These are phyloP conservation scores for Amborella trichopoda DNA, from an alignment of 164 flowering plant species.

Conservation along the genomic window DNA sequence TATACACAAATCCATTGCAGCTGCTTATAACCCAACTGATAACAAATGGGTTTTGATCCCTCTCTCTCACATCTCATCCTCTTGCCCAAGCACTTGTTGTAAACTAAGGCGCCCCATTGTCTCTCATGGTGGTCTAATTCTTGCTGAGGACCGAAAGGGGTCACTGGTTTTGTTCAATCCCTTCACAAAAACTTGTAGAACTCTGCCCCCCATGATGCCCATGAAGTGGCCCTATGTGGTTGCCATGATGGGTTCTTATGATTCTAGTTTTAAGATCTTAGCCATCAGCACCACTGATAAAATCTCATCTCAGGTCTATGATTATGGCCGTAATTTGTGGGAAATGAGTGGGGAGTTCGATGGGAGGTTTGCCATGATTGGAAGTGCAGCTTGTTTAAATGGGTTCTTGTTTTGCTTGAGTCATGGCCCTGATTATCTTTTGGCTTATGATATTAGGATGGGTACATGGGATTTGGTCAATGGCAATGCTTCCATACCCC, in stretches of 20 bases:
- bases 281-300: conserved; percentile 9
- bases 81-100: conserved; percentile 8
- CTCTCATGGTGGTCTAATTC: conserved; percentile 8
- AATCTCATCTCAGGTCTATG: conserved; percentile 9
- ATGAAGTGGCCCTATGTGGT: conserved; percentile 3
- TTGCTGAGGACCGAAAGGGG: conserved; percentile 10
- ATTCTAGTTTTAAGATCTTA: conserved; percentile 3
- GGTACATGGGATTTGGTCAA: conserved; percentile 5
- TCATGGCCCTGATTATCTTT: conserved; percentile 10
- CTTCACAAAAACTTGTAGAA: conserved; percentile 4
- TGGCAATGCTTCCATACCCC: conserved; percentile 5
- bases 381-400: conserved; percentile 8
- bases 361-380: conserved; percentile 10
- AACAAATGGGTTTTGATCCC: conserved; percentile 10
- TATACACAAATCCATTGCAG: conserved; percentile 1
- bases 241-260: conserved; percentile 3
- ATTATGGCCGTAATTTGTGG: conserved; percentile 7
- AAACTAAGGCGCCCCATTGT: conserved; percentile 3
- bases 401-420: conserved; percentile 10
- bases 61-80: conserved; percentile 7
- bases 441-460: conserved; percentile 4
- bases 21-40: conserved; percentile 8
- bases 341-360: conserved; percentile 5
- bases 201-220: conserved; percentile 11
- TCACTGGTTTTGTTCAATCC: conserved; percentile 4